A percentile compares a stretch with the other conserved stretches of the same genome.
These are phyloP conservation scores for Sporisorium graminicola DNA, from an alignment of 1,284 basidiomycete genomes.

Conservation along the genomic window DNA sequence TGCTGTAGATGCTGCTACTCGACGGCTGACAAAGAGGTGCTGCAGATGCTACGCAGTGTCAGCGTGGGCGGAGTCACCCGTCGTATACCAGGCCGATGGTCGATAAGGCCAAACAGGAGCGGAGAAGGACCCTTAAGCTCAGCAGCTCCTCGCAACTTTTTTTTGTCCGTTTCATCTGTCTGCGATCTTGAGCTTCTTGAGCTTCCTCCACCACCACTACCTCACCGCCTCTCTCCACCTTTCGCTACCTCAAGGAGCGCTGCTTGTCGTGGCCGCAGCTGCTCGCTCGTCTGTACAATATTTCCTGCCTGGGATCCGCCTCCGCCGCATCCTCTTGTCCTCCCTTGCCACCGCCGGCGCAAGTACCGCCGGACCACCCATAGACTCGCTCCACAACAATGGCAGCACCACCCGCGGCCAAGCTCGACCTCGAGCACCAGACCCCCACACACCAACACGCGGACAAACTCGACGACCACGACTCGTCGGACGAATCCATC, in stretches of 20 bases:
- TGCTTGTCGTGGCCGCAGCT: neutral
- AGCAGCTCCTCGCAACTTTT: too few relatives aligned
- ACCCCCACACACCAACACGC: neutral
- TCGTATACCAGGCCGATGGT: neutral
- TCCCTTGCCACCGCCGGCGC: too few relatives aligned
- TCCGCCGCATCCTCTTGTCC: too few relatives aligned
- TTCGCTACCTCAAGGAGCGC: neutral
- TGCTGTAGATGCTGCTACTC: too few relatives aligned
- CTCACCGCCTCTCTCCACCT: neutral
- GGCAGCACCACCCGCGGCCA: slow-evolving; percentile 5
- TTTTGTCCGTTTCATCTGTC: too few relatives aligned
- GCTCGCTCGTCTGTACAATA: neutral
- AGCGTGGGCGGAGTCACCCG: neutral
- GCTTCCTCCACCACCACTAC: neutral
- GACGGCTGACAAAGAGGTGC: too few relatives aligned
- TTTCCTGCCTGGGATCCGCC: too few relatives aligned
- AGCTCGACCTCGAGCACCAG: slow-evolving; percentile 41
- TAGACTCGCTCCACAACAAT: slow-evolving; percentile 3
- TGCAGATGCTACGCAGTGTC: neutral
- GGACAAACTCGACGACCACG: slow-evolving; percentile 15
- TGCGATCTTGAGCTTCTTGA: neutral
- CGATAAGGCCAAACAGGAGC: neutral
- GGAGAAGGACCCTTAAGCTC: neutral
- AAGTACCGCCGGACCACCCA: too few relatives aligned
- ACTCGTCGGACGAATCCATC: slow-evolving; percentile 25